phyloP scores from a whole-genome alignment of 1,284 basidiomycete species.

The Leccinum insolens region DNA sequence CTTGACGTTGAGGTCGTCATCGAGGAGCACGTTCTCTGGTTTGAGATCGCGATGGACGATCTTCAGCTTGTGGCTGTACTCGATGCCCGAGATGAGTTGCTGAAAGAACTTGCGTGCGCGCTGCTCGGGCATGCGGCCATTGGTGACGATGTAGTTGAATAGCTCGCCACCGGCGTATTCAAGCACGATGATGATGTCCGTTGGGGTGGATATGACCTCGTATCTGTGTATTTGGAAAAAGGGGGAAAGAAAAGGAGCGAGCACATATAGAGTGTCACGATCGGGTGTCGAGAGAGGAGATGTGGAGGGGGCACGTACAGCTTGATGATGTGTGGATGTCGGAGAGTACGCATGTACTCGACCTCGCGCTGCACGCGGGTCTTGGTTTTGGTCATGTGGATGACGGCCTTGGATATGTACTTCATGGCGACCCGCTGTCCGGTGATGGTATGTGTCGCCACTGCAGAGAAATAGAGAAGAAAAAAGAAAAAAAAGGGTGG shows the following conservation, averaged over 20 bases:
- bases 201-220: slow-evolving; percentile 92
- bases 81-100: slow-evolving; percentile 94
- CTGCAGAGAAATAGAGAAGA: background rate
- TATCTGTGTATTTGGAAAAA: slow-evolving; percentile 57
- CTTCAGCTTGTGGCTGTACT: slow-evolving; percentile 85
- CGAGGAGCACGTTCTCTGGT: slow-evolving; percentile 86
- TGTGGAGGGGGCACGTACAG: slow-evolving; percentile 57
- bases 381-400: slow-evolving; percentile 90
- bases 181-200: slow-evolving; percentile 95
- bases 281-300: background rate
- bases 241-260: background rate
- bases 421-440: slow-evolving; percentile 98
- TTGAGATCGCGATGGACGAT: slow-evolving; percentile 61
- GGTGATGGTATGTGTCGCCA: slow-evolving; percentile 51
- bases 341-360: slow-evolving; percentile 89
- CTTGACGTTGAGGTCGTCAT: slow-evolving; percentile 86
- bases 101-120: slow-evolving; percentile 93
- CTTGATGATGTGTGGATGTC: slow-evolving; percentile 96
- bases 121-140: slow-evolving; percentile 85
- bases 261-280: slow-evolving; percentile 12
- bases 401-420: slow-evolving; percentile 94
- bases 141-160: slow-evolving; percentile 93
- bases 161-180: slow-evolving; percentile 93
- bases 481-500: slow-evolving; percentile 11
- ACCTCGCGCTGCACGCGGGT: slow-evolving; percentile 93